phyloP scores from a whole-genome alignment of 805 yeast genomes.

The Komagataella pastoris region DNA sequence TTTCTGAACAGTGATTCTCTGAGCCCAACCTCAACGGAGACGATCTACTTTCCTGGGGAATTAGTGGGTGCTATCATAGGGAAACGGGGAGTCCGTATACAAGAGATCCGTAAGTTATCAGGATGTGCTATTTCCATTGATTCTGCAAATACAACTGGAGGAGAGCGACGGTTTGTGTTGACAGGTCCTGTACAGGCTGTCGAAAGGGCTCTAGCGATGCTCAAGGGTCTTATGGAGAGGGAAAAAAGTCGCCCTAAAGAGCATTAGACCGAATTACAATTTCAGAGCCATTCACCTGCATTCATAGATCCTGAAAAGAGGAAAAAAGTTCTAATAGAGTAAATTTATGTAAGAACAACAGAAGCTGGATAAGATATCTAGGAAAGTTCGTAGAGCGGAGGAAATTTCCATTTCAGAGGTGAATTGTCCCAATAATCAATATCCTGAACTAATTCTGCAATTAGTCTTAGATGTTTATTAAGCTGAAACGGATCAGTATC shows the following conservation, averaged over 20 bases:
- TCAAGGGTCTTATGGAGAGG: conserved; percentile 44
- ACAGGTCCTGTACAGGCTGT: conserved; percentile 43
- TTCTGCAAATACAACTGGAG: conserved; percentile 49
- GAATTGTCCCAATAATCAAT: conserved; percentile 2
- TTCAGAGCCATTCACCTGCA: not conserved
- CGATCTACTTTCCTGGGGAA: conserved; percentile 56
- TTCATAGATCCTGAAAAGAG: not conserved
- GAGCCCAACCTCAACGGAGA: conserved; percentile 17
- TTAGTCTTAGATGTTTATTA: not conserved
- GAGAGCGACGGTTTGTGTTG: conserved; percentile 59
- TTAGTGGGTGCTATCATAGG: conserved; percentile 88
- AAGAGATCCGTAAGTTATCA: conserved; percentile 66
- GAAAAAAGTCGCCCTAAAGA: conserved; percentile 21
- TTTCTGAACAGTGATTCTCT: not conserved
- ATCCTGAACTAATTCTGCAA: not conserved
- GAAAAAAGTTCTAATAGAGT: not conserved
- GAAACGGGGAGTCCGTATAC: conserved; percentile 73
- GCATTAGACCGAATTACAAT: conserved; percentile 2
- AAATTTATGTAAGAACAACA: not conserved
- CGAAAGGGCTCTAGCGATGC: conserved; percentile 40
- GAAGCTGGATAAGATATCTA: not conserved
- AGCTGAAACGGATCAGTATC: not conserved
- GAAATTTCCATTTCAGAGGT: conserved; percentile 9
- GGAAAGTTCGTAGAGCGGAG: conserved; percentile 5
- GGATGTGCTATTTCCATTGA: conserved; percentile 73